Base-by-base conservation (phyloP, 164 flowering plant genomes). In the Vitis labrusca region DNA sequence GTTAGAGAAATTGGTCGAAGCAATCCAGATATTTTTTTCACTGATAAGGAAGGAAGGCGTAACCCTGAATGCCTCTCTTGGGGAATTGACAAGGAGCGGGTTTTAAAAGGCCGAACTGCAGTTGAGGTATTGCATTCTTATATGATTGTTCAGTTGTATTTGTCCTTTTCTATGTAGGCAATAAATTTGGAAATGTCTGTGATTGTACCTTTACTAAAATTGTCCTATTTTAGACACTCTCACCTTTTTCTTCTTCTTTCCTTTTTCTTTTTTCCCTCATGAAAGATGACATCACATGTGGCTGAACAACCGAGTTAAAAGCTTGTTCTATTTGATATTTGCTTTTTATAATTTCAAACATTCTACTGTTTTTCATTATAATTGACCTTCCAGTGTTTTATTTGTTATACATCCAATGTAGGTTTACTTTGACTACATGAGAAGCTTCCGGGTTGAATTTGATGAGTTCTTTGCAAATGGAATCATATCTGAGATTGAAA, bases 391-490 rank as follows among this genome's bases (percentile, higher is more conserved):
- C n/a, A 48, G 29, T 9, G 3, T 44, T 37, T 63, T 32, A 4
- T 65, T 59, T 61, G 13, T 60, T 10, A 50, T 29, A 14, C 47
- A 64, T 61, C 59, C 54, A 49, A 12, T 66, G 59, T 76, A 94
- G 98, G 96, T 94, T 64, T 94, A 90, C 80, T 87, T 86, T 81
- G 98, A 94, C 69, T 94, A 83, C 78, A 94, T 94, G 98, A 83
- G 94, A 79, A 91, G 91, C 77, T 94, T 94, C 71, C 86, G 97
- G 3, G 85, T 86, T 30, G 94, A 89, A 76, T 91, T 91, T 80
- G 88, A 88, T 84, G 94, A 88, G 69, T 90, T 86, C 69, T 91
- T 94, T 69, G 84, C 81, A 77, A 88, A 80, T 76, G 91, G 87
- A 17, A 69, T 88, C 48, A 94, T 91, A 53, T 84, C 89, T 37